Evolutionary conservation across 345 rosid species (phyloP).

Genomic region (Adansonia digitata): DNA sequence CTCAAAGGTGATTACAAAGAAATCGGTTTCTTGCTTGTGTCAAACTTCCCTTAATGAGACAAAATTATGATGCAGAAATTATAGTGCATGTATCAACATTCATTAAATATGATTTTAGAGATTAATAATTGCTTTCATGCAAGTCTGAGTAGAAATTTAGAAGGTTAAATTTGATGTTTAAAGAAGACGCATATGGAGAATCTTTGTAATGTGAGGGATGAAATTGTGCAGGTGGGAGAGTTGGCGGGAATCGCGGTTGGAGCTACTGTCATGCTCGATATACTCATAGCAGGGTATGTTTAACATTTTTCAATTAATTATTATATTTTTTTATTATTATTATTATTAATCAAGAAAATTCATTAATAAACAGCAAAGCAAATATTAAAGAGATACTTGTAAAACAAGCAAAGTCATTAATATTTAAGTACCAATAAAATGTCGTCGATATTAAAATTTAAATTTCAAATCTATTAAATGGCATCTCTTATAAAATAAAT

Average conservation of each 20-base stretch:
- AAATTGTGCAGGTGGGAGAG: constrained; percentile 64
- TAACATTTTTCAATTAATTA: background rate
- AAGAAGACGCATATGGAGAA: background rate
- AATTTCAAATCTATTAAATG: too few species aligned
- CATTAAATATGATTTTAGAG: background rate
- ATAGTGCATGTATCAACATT: background rate
- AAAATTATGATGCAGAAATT: background rate
- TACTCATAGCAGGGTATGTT: constrained; percentile 76
- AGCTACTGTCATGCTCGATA: constrained; percentile 89
- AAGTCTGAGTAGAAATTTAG: background rate
- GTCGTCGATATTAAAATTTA: too few species aligned
- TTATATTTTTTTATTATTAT: background rate
- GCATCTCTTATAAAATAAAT: too few species aligned
- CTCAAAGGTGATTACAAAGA: background rate
- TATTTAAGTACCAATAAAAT: too few species aligned
- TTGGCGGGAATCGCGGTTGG: constrained; percentile 92
- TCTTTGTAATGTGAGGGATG: constrained; percentile 3
- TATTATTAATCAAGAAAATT: background rate
- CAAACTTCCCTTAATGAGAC: background rate
- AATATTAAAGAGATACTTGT: background rate
- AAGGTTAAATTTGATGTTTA: background rate
- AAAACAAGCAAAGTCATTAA: background rate
- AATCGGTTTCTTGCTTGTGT: too few species aligned
- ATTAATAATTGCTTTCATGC: background rate
- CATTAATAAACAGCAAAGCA: background rate